A percentile compares a stretch with the other conserved stretches of the same genome.
Conservation (phyloP, 192 early-diverging fungal genomes). For the Backusella tuberculispora region DNA sequence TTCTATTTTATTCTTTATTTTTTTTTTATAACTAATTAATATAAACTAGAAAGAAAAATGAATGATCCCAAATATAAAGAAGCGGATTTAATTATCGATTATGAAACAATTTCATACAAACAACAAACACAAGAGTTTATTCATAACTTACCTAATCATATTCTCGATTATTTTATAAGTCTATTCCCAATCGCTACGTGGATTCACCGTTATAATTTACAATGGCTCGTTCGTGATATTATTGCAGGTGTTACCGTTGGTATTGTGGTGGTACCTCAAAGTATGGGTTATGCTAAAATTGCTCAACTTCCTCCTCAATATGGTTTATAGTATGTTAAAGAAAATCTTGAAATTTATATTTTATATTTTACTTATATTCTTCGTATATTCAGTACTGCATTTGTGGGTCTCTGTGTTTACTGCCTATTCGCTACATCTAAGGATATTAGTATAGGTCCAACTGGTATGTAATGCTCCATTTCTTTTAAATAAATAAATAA, state of each 20-base stretch:
- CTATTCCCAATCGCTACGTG: conserved; percentile 42
- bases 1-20: not conserved
- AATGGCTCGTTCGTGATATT: conserved; percentile 54
- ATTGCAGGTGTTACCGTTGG: conserved; percentile 79
- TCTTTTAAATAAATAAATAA: not conserved
- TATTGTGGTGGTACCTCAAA: conserved; percentile 77
- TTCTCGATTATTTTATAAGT: conserved; percentile 29
- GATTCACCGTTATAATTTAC: conserved; percentile 43
- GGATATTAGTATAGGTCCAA: conserved; percentile 70
- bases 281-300: conserved; percentile 74
- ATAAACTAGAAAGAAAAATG: not conserved
- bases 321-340: conserved; percentile 64
- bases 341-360: not conserved
- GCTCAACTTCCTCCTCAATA: conserved; percentile 69
- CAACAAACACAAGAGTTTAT: conserved; percentile 19
- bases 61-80: not conserved
- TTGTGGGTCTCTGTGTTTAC: conserved; percentile 60
- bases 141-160: conserved; percentile 29
- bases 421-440: conserved; percentile 80
- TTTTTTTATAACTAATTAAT: not conserved
- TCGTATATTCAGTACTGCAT: conserved; percentile 46
- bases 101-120: conserved; percentile 30
- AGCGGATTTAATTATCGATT: conserved; percentile 33
- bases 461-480: conserved; percentile 40
- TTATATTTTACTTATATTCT: not conserved